phyloP scores from a whole-genome alignment of 208 protist species.

The Trypanosoma mega region DNA sequence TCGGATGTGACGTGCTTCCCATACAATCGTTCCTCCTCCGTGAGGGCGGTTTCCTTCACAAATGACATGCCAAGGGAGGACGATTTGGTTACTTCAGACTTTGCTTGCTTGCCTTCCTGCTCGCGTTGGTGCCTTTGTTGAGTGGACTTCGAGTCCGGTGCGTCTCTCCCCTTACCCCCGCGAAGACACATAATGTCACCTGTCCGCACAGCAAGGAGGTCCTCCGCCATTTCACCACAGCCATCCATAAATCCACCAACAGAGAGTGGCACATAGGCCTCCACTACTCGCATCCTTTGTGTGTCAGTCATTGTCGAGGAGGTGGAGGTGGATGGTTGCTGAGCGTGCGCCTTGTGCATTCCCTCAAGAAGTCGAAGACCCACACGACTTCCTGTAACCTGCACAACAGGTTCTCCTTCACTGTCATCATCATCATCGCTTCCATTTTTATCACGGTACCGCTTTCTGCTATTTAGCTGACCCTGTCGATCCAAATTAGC shows the following conservation, averaged over 20 bases:
- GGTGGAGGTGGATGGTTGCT: not conserved
- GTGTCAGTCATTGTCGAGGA: not conserved
- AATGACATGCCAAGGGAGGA: conserved; percentile 29
- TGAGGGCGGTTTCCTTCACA: conserved; percentile 36
- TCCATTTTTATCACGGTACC: conserved; percentile 36
- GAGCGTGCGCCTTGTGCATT: conserved; percentile 38
- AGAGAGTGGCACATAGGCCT: conserved; percentile 75
- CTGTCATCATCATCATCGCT: conserved; percentile 46
- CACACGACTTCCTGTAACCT: conserved; percentile 26
- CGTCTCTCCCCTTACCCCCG: too few species aligned
- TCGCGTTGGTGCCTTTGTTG: not conserved
- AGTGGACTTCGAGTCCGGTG: too few species aligned
- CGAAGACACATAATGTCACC: conserved; percentile 34
- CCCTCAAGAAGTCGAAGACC: conserved; percentile 44
- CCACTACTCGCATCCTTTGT: conserved; percentile 33
- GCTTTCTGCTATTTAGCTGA: conserved; percentile 1
- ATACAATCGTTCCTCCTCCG: conserved; percentile 53
- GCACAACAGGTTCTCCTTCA: conserved; percentile 18
- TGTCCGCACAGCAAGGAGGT: conserved; percentile 2
- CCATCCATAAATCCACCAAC: conserved; percentile 76
- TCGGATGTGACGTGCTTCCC: conserved; percentile 43
- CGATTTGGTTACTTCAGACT: not conserved
- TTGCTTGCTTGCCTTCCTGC: not conserved
- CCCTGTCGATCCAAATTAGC: not conserved
- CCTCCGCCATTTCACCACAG: conserved; percentile 6